phyloP scores from a whole-genome alignment of 257 asterid genomes.

The Nicotiana attenuata region DNA sequence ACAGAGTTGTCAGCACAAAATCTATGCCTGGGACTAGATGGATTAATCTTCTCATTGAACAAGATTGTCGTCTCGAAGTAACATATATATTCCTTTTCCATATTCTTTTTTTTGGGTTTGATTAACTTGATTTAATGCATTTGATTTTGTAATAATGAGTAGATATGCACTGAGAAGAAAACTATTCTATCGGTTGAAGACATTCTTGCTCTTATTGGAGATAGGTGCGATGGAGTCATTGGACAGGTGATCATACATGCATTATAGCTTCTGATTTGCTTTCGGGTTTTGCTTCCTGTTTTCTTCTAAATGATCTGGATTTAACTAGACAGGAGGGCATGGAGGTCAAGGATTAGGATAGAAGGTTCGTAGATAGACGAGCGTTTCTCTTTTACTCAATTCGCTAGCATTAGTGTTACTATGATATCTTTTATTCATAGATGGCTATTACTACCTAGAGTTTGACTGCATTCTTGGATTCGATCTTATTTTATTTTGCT shows the following conservation, averaged over 20 bases:
- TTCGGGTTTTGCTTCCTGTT: too few species aligned
- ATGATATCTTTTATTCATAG: too few species aligned
- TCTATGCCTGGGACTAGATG: constrained; percentile 97
- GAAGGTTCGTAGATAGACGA: too few species aligned
- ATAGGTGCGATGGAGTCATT: constrained; percentile 86
- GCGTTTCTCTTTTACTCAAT: too few species aligned
- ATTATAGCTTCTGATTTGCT: not conserved
- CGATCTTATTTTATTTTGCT: too few species aligned
- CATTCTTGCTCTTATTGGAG: constrained; percentile 72
- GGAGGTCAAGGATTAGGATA: too few species aligned
- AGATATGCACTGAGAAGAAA: constrained; percentile 86
- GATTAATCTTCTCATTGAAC: constrained; percentile 76
- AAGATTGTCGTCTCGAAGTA: constrained; percentile 96
- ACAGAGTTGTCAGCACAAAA: constrained; percentile 87
- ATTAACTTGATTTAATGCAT: not conserved
- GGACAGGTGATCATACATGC: constrained; percentile 60
- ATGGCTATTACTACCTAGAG: too few species aligned
- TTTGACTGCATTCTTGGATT: too few species aligned
- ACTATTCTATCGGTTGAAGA: constrained; percentile 92
- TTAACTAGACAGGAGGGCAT: too few species aligned
- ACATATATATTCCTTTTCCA: not conserved
- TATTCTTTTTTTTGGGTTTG: not conserved
- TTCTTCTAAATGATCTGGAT: too few species aligned
- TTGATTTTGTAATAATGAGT: not conserved
- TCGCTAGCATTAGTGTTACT: too few species aligned